These are phyloP conservation scores for Centrapalus pauciflorus DNA, from an alignment of 129 eudicot genomes.

Conservation along the genomic window DNA sequence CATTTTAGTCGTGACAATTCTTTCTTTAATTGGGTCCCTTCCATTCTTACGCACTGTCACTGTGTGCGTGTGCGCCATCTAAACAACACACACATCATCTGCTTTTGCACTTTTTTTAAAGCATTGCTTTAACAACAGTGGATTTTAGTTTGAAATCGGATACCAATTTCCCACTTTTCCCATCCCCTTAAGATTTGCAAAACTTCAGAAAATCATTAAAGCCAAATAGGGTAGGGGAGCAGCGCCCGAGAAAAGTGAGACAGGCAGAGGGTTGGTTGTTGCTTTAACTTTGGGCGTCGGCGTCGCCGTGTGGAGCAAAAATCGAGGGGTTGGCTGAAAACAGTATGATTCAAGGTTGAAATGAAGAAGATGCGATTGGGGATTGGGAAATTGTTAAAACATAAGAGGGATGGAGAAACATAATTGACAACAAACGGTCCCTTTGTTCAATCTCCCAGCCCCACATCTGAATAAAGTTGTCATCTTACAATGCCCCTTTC, in stretches of 20 bases:
- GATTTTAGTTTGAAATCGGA: slow-evolving; percentile 28
- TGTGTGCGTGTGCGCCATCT: slow-evolving; percentile 27
- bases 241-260: slow-evolving; percentile 11
- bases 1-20: slow-evolving; percentile 26
- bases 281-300: slow-evolving; percentile 28
- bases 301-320: slow-evolving; percentile 4
- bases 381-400: not conserved
- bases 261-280: not conserved
- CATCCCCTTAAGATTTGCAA: slow-evolving; percentile 24
- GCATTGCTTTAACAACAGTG: slow-evolving; percentile 30
- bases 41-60: slow-evolving; percentile 16
- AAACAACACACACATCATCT: not conserved
- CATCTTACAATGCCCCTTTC: too few species aligned
- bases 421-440: slow-evolving; percentile 15
- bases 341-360: not conserved
- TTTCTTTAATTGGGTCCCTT: slow-evolving; percentile 46
- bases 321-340: not conserved
- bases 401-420: slow-evolving; percentile 16
- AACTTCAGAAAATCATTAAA: slow-evolving; percentile 29
- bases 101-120: slow-evolving; percentile 22
- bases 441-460: slow-evolving; percentile 20
- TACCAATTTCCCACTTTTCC: slow-evolving; percentile 17
- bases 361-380: not conserved
- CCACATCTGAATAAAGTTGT: slow-evolving; percentile 21
- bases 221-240: slow-evolving; percentile 11